Evolutionary conservation across 2,329 filamentous ascomycete species (phyloP), one percentile per base, ranked within the genome.

Genomic region (Cladosporium oxysporum): DNA sequence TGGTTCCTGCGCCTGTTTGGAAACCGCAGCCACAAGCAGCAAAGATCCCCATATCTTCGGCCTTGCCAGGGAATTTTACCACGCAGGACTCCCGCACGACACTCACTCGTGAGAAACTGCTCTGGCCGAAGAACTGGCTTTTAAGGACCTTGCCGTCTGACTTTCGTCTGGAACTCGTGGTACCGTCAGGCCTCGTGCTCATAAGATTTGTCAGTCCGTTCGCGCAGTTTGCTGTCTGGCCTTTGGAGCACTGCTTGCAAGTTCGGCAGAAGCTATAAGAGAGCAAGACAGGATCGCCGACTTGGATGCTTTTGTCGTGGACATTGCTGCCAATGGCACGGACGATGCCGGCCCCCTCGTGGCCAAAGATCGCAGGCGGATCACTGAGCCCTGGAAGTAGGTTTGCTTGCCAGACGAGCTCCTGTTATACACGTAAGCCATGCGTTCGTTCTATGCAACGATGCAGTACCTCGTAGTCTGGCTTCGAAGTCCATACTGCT

Each of bases 341-440:
- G 16, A 71, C 58, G 7, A 53, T 67, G 11, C 69, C 69, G 18
- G 69, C 68, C 7, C 68, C 68, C 58, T 70, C 67, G 44, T 70
- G 69, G 33, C 69, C 69, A 29, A 71, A 64, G 49, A 69, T 65
- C 4, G 68, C 68, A 14, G 70, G 70, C 16, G 57, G 57, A 28
- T 66, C 68, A 10, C 59, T 41, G 23, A 68, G 64, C n/a, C 69
- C 58, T 7, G 41, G 58, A 12, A 72, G 59, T 11, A 66, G 28
- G 11, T 69, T 68, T 49, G 67, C 58, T 66, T 71, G 69, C n/a
- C 69, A 67, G 16, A 70, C 67, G 16, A 71, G 60, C 52, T 71
- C 70, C 50, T 53, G 26, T 14, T 29, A 1, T n/a, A 58, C 16
- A 5, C 37, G 33, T 18, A 35, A 12, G 53, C 21, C 21, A 23